A percentile compares a stretch with the other conserved stretches of the same genome.
Evolutionary conservation across 2,329 filamentous ascomycete genomes (phyloP).

Genomic region (Juglanconis juglandina): DNA sequence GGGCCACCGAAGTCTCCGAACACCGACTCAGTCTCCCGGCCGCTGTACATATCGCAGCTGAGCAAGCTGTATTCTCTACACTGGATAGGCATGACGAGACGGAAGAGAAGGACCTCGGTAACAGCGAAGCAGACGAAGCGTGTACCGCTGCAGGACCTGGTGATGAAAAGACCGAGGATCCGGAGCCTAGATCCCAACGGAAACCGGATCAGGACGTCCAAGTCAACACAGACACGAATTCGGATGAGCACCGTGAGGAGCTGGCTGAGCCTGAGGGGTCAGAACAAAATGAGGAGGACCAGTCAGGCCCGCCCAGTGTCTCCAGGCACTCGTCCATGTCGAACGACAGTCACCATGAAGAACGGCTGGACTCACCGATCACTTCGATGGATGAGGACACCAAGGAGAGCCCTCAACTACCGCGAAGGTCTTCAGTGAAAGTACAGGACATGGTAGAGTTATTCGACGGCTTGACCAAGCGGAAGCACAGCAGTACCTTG

Average conservation of each 20-base stretch:
- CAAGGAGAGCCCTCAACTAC: slow-evolving; percentile 22
- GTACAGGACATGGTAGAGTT: slow-evolving; percentile 49
- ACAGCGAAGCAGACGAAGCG: not conserved
- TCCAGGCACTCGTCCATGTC: slow-evolving; percentile 21
- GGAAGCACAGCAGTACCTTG: not conserved
- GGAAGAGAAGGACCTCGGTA: not conserved
- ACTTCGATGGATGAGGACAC: slow-evolving; percentile 43
- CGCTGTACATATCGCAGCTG: slow-evolving; percentile 12
- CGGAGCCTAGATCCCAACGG: not conserved
- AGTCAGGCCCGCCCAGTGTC: slow-evolving; percentile 4
- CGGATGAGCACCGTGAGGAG: not conserved
- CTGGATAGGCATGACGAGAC: slow-evolving; percentile 14
- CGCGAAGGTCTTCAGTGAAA: slow-evolving; percentile 37
- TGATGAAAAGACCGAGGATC: not conserved
- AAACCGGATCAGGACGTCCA: not conserved
- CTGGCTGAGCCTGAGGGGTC: not conserved
- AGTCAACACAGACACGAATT: not conserved
- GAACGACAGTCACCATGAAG: slow-evolving; percentile 29
- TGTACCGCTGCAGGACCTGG: not conserved
- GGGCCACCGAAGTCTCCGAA: slow-evolving; percentile 33
- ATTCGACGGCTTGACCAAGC: slow-evolving; percentile 43
- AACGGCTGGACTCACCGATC: slow-evolving; percentile 40
- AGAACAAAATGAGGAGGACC: not conserved
- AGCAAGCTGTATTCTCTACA: slow-evolving; percentile 15
- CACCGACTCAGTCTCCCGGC: slow-evolving; percentile 11